These are phyloP conservation scores for Moniliophthora roreri DNA, from an alignment of 1,284 basidiomycete species.

Conservation along the genomic window DNA sequence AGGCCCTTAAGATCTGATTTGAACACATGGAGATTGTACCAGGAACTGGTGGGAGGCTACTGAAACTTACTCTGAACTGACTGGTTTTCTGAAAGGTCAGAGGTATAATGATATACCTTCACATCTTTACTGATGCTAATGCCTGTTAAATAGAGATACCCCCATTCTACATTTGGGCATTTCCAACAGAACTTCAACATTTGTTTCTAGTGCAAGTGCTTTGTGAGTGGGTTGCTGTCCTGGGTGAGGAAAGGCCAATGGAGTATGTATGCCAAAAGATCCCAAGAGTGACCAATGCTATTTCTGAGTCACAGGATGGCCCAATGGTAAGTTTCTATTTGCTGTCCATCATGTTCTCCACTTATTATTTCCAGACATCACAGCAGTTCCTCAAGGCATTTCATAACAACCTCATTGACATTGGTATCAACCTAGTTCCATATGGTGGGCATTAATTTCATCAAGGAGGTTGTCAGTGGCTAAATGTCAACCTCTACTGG, in stretches of 20 bases:
- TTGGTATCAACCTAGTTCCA: slow-evolving; percentile 25
- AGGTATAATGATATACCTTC: slow-evolving; percentile 15
- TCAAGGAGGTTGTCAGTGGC: slow-evolving; percentile 29
- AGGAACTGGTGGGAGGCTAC: too few relatives aligned
- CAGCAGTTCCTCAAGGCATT: slow-evolving; percentile 31
- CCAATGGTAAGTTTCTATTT: slow-evolving; percentile 16
- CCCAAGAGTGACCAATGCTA: slow-evolving; percentile 17
- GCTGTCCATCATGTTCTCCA: too few relatives aligned
- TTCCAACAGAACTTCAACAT: slow-evolving; percentile 17
- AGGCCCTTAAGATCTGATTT: slow-evolving; percentile 31
- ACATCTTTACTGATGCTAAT: neutral
- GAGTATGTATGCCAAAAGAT: slow-evolving; percentile 25
- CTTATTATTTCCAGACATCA: slow-evolving; percentile 19
- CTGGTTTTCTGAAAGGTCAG: slow-evolving; percentile 25
- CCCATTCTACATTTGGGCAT: slow-evolving; percentile 20
- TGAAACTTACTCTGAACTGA: slow-evolving; percentile 22
- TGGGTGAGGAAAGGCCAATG: slow-evolving; percentile 6
- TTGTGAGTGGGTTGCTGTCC: slow-evolving; percentile 17
- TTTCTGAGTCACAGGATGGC: slow-evolving; percentile 13
- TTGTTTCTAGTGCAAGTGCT: slow-evolving; percentile 24
- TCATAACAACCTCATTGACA: slow-evolving; percentile 31
- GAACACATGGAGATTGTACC: slow-evolving; percentile 22
- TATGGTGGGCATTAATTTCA: slow-evolving; percentile 34
- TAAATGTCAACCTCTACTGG: slow-evolving; percentile 23
- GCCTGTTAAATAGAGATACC: slow-evolving; percentile 21